Base-by-base conservation (phyloP, 768 basidiomycete species). In the Sporobolomyces phaffii region DNA sequence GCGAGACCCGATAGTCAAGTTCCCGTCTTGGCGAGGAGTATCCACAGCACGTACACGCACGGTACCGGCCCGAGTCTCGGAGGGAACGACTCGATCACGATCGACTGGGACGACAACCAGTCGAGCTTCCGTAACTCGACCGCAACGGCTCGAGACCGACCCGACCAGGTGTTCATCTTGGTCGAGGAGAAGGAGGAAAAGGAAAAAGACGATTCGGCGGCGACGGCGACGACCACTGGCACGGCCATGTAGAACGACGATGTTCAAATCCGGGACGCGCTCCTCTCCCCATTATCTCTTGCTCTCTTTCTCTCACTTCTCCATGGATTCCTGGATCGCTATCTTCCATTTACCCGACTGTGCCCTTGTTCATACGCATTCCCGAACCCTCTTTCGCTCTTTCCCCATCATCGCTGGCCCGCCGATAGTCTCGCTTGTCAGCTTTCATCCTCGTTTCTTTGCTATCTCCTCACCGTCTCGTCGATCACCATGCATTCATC, bases 41-140 rank as follows among this genome's bases (percentile, higher is more conserved):
- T 48, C 26, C 33, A 53, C 44, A 29, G 34, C 40, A 26, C 41
- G 50, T n/a, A n/a, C n/a, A n/a, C n/a, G n/a, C n/a, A 20, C 3
- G 17, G 18, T 38, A 13, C 15, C 34, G 26, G 29, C 10, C 14
- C 8, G 47, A 24, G 44, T 48, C 33, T 41, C 22, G 40, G 60
- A 18, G 49, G 60, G 22, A 17, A 36, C 29, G 41, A 40, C 18
- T 31, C 24, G 14, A 34, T 41, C 28, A 43, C 26, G 49, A 43
- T 66, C 31, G 65, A 66, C 47, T 66, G 65, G 65, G 65, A 66
- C 49, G 56, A 50, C 44, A 8, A 45, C 9, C 53, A 51, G 56
- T 44, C n/a, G 8, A 31, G 18, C 1, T 24, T 66, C 29, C 31
- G 22, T n/a, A 29, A 33, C 43, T 50, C 40, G 38, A 40, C 36